These are phyloP conservation scores for Beta vulgaris DNA, from an alignment of 148 eudicot genomes.

Conservation along the genomic window DNA sequence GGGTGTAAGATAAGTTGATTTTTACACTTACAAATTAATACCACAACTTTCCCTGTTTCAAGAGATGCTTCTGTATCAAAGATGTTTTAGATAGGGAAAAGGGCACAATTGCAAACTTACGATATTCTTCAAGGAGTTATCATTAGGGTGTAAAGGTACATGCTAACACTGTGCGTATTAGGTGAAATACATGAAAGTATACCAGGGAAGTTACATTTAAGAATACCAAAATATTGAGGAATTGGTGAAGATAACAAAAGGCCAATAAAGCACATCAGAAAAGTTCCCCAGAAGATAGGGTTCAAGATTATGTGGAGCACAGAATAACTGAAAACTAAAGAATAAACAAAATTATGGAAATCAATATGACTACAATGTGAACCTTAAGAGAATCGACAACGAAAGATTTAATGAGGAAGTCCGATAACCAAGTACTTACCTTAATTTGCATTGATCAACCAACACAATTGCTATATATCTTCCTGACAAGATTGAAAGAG, in stretches of 20 bases:
- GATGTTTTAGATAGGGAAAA: neutral
- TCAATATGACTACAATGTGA: neutral
- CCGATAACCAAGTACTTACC: slow-evolving; percentile 35
- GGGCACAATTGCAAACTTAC: neutral
- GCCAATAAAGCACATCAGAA: neutral
- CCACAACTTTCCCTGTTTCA: neutral
- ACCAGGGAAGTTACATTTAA: neutral
- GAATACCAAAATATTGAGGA: neutral
- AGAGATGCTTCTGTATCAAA: neutral
- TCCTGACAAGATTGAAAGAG: slow-evolving; percentile 77
- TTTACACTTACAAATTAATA: neutral
- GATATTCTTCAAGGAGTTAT: neutral
- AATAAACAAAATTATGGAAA: neutral
- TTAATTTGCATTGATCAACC: slow-evolving; percentile 82
- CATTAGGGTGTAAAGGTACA: neutral
- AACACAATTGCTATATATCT: slow-evolving; percentile 78
- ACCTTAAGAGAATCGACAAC: neutral
- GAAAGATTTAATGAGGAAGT: neutral
- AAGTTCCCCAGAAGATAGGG: neutral
- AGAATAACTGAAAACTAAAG: neutral
- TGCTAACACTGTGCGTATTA: neutral
- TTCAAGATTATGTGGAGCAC: neutral
- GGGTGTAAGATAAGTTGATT: neutral
- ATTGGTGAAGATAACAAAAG: neutral
- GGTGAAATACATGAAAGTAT: neutral